Evolutionary conservation across 2,329 filamentous ascomycete species (phyloP), one percentile per base, ranked within the genome.

Genomic region (Aspergillus floridensis): DNA sequence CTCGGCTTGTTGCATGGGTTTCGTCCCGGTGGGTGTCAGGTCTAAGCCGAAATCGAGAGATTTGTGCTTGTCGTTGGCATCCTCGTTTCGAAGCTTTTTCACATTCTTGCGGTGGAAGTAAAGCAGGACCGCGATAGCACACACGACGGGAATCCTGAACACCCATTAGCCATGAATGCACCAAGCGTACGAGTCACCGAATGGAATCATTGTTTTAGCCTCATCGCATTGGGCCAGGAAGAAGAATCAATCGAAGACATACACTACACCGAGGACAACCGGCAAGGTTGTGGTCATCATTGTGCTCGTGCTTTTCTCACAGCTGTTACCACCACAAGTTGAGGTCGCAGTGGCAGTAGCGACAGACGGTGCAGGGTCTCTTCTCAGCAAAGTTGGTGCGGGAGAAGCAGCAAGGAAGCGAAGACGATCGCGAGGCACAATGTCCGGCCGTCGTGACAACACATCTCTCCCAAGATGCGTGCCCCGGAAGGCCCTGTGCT

Each of bases 31-130:
- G 46, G 58, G 70, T 64, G 41, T 71, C 62, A 80, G 75, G 58
- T 89, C 91, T 71, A 97, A 77, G 38, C 95, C 95, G 72, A 97
- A 99, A 74, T 99, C 95, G 71, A 98, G 83, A 0, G 92, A 95
- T 71, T 89, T 93, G 76, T 96, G 91, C 66, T 91, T 91, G 75
- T 97, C 93, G 63, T 89, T 86, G 19, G 84, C 82, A 77, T 99
- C 95, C 77, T 99, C 95, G 59, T 82, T 79, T 57, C 82, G 81
- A 63, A 92, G 82, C 69, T 86, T 92, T 72, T 84, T 86, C 44
- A 90, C 77, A 69, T 92, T 89, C 73, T 91, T 85, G 55, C 91
- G 86, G 72, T 97, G 93, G 38, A 99, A 83, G 70, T 87, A 88
- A 64, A 93, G 70, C 44, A 97, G 79, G 1, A 92, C 84, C 51